Evolutionary conservation across 2,329 filamentous ascomycete genomes (phyloP).

Genomic region (Fusarium setosum): DNA sequence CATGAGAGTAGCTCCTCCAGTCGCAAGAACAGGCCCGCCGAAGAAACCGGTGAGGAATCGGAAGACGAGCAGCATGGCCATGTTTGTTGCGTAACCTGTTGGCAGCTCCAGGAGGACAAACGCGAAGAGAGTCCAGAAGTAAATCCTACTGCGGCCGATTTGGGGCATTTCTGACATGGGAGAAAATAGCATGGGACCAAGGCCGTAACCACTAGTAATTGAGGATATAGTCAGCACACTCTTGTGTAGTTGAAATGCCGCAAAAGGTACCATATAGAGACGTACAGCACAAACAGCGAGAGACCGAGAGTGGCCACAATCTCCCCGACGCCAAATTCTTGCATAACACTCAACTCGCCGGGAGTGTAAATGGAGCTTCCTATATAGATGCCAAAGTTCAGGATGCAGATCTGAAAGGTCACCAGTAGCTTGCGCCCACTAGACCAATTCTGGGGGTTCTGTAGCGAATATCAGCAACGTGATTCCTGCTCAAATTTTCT

Average conservation of each 20-base stretch:
- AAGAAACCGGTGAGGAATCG: slow-evolving; percentile 38
- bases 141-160: slow-evolving; percentile 29
- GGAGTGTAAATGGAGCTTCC: slow-evolving; percentile 17
- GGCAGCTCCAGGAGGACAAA: slow-evolving; percentile 28
- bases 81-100: slow-evolving; percentile 18
- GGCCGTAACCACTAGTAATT: slow-evolving; percentile 14
- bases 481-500: background rate
- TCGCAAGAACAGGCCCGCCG: slow-evolving; percentile 16
- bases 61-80: slow-evolving; percentile 27
- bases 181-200: slow-evolving; percentile 30
- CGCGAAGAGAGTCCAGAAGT: slow-evolving; percentile 25
- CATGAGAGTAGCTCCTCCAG: slow-evolving; percentile 13
- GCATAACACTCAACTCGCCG: background rate
- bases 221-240: no score
- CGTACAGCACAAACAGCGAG: background rate
- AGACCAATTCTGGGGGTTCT: background rate
- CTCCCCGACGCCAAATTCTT: slow-evolving; percentile 3
- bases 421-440: slow-evolving; percentile 1
- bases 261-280: background rate
- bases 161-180: slow-evolving; percentile 31
- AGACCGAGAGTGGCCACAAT: background rate
- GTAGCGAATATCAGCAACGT: background rate
- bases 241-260: no score
- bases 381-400: slow-evolving; percentile 20
- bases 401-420: slow-evolving; percentile 3